phyloP scores from a whole-genome alignment of 1,139 yeast species.

The Debaryomyces coudertii region DNA sequence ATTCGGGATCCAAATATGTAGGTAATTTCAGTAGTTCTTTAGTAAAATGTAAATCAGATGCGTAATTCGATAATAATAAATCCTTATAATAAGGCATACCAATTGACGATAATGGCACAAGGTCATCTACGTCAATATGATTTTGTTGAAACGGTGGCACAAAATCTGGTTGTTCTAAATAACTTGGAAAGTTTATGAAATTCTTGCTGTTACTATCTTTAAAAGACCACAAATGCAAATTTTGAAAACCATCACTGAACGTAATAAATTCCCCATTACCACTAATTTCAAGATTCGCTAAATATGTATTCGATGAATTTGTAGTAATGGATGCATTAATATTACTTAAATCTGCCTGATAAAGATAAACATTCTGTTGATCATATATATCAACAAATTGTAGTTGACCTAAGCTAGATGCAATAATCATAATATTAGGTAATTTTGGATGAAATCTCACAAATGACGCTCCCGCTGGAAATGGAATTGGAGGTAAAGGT shows the following conservation, averaged over 20 bases:
- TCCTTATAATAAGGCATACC: conserved; percentile 91
- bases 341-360: conserved; percentile 58
- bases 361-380: conserved; percentile 65
- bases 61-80: conserved; percentile 79
- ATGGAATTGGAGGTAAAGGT: conserved; percentile 79
- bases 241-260: conserved; percentile 66
- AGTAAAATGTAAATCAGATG: conserved; percentile 58
- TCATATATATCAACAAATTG: conserved; percentile 84
- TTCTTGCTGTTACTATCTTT: conserved; percentile 36
- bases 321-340: conserved; percentile 10
- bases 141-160: conserved; percentile 28
- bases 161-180: conserved; percentile 54
- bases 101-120: conserved; percentile 64
- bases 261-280: conserved; percentile 81
- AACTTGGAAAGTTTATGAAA: conserved; percentile 51
- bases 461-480: conserved; percentile 87
- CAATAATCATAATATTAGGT: conserved; percentile 75
- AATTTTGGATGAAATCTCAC: conserved; percentile 86
- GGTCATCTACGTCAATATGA: conserved; percentile 39
- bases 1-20: conserved; percentile 41
- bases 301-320: conserved; percentile 25
- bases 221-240: conserved; percentile 76
- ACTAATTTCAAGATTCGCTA: conserved; percentile 67
- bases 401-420: conserved; percentile 77
- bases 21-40: conserved; percentile 59